A percentile compares a stretch with the other conserved stretches of the same genome.
Evolutionary conservation across 2,329 filamentous ascomycete species (phyloP).

Genomic region (Pyricularia grisea): DNA sequence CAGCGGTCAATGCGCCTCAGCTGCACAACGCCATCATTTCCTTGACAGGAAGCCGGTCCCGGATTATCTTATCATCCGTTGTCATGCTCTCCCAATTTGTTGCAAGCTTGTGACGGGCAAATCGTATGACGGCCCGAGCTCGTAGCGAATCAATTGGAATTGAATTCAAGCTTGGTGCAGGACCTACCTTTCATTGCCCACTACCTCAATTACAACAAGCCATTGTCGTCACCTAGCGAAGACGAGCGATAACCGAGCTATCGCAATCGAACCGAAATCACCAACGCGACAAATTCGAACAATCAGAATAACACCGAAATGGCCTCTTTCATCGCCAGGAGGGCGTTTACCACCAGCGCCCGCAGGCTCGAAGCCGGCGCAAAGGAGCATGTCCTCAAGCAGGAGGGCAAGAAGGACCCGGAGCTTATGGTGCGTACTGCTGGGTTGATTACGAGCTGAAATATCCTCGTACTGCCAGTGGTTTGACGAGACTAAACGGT

Average conservation of each 20-base stretch:
- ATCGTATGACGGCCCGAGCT: constrained; percentile 1
- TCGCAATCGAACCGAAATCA: not conserved
- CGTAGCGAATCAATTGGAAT: not conserved
- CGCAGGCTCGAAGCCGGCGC: constrained; percentile 37
- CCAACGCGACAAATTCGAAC: not conserved
- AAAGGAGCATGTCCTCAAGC: constrained; percentile 39
- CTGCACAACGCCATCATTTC: not conserved
- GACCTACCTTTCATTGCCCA: not conserved
- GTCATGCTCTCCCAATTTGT: not conserved
- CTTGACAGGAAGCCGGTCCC: not conserved
- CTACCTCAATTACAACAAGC: not conserved
- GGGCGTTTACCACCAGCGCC: constrained; percentile 43
- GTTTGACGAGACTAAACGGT: not conserved
- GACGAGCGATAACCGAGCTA: constrained; percentile 2
- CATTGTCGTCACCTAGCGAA: not conserved
- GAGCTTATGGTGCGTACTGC: constrained; percentile 33
- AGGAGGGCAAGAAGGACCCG: constrained; percentile 47
- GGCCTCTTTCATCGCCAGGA: constrained; percentile 47
- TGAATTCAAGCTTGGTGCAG: not conserved
- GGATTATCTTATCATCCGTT: not conserved
- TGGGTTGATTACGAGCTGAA: not conserved
- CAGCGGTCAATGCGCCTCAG: not conserved
- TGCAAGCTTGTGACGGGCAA: not conserved
- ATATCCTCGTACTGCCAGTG: not conserved
- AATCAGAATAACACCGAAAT: constrained; percentile 21